These are phyloP conservation scores for Gentiana macrophylla DNA, from an alignment of 257 asterid species.

Conservation along the genomic window DNA sequence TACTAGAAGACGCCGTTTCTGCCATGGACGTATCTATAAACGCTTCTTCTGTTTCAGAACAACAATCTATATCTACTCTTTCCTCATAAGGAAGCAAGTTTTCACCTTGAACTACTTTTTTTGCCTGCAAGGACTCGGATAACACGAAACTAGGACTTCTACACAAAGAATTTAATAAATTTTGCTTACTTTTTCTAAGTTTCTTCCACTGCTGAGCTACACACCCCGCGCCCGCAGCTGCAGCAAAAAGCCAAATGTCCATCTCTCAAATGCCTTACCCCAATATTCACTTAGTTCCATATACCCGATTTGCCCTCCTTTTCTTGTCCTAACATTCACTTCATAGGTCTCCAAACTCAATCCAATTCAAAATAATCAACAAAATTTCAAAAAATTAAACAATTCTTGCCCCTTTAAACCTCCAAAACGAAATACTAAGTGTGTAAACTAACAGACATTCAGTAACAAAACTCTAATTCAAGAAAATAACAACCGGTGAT, in stretches of 20 bases:
- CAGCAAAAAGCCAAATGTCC: constrained; percentile 67
- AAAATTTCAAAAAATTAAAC: neutral
- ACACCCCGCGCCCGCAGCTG: constrained; percentile 74
- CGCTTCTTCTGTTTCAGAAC: constrained; percentile 15
- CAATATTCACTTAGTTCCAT: constrained; percentile 9
- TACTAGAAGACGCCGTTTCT: constrained; percentile 33
- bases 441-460: neutral
- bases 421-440: no score
- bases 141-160: constrained; percentile 16
- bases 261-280: constrained; percentile 19
- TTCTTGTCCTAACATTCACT: constrained; percentile 11
- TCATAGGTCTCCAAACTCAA: neutral
- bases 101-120: constrained; percentile 16
- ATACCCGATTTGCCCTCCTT: constrained; percentile 3
- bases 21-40: constrained; percentile 15
- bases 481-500: neutral
- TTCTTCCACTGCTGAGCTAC: constrained; percentile 57
- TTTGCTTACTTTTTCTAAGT: constrained; percentile 27
- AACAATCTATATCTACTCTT: constrained; percentile 17
- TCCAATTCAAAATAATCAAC: constrained; percentile 8
- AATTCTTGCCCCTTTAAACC: no score
- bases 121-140: constrained; percentile 14
- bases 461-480: neutral
- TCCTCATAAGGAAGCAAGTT: constrained; percentile 13
- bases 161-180: constrained; percentile 23